Evolutionary conservation across 1,284 basidiomycete genomes (phyloP).

Genomic region (Peniophora sp.): DNA sequence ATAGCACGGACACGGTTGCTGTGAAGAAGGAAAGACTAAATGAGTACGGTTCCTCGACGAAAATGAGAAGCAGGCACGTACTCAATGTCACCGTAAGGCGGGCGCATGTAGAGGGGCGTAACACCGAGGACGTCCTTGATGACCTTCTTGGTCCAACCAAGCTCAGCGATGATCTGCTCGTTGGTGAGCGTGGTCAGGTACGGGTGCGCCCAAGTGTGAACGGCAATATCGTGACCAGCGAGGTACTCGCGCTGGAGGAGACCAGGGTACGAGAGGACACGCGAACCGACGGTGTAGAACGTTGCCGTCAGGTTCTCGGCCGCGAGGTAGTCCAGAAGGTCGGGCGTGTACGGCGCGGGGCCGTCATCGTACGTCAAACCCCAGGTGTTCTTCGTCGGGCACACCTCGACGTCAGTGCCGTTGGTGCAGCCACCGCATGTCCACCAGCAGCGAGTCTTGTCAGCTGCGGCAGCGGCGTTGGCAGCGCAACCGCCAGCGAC

Average conservation of each 20-base stretch:
- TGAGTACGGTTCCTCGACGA: background rate
- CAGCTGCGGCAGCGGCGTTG: conserved; percentile 48
- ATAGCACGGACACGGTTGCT: conserved; percentile 81
- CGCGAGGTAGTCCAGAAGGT: conserved; percentile 63
- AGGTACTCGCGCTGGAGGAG: conserved; percentile 69
- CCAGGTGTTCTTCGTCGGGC: conserved; percentile 69
- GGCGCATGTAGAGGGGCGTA: conserved; percentile 58
- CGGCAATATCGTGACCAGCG: conserved; percentile 59
- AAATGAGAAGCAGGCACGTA: conserved; percentile 19
- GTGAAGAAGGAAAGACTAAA: conserved; percentile 7
- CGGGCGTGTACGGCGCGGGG: conserved; percentile 76
- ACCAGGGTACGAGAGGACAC: conserved; percentile 53
- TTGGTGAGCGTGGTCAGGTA: conserved; percentile 70
- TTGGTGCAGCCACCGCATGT: conserved; percentile 75
- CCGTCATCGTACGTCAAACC: conserved; percentile 72
- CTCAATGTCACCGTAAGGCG: conserved; percentile 67
- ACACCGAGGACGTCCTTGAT: conserved; percentile 75
- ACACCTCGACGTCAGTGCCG: conserved; percentile 60
- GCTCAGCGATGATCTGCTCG: conserved; percentile 81
- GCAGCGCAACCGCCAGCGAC: conserved; percentile 54
- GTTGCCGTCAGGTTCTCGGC: conserved; percentile 68
- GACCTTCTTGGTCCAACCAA: conserved; percentile 81
- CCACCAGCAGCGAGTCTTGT: conserved; percentile 74
- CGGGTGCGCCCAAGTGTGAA: conserved; percentile 65
- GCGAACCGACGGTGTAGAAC: conserved; percentile 84